Evolutionary conservation across 441 rosid species (phyloP), one percentile per base, ranked within the genome.

Genomic region (Populus hybrid): DNA sequence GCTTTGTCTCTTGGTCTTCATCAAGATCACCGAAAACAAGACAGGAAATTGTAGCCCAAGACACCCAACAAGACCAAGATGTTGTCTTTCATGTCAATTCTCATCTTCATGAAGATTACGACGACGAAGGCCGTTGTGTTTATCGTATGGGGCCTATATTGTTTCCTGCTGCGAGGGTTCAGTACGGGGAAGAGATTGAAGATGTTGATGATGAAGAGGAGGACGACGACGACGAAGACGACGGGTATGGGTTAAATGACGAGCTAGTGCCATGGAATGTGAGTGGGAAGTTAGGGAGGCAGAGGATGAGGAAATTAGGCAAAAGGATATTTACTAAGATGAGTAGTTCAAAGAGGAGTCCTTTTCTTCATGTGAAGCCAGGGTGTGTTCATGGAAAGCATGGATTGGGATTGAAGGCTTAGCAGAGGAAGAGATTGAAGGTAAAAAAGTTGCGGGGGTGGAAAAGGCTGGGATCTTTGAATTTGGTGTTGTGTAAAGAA

Each of bases 251-350:
- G 76, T 79, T 90, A 72, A 94, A 94, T 69, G 97, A 91, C 24
- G 97, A 94, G 82, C 79, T 91, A 35, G 89, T 94, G 75, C 94
- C 92, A 10, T 71, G 87, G 78, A 40, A 87, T 24, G 69, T 88
- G 78, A 81, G 83, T 10, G 90, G 81, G 79, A 92, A 89, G 85
- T 66, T 92, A 8, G 94, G 87, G 76, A 89, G 88, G 82, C 88
- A 90, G 89, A 89, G 98, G 86, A 89, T 91, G 87, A 86, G 92
- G 87, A 90, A 90, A 73, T 70, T 87, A 80, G 94, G 94, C 74
- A 89, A 85, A 80, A 87, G 93, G 78, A 84, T 70, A 1, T 90
- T 79, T 81, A 82, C 96, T 3, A 94, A 88, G 86, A 88, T 87
- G 82, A 72, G 69, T 35, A 75, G 42, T 53, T 82, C 97, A 6